Percentiles rank a stretch among this genome's conserved stretches.
phyloP scores from a whole-genome alignment of 2,329 filamentous ascomycete species.

The Gremmenia infestans region DNA sequence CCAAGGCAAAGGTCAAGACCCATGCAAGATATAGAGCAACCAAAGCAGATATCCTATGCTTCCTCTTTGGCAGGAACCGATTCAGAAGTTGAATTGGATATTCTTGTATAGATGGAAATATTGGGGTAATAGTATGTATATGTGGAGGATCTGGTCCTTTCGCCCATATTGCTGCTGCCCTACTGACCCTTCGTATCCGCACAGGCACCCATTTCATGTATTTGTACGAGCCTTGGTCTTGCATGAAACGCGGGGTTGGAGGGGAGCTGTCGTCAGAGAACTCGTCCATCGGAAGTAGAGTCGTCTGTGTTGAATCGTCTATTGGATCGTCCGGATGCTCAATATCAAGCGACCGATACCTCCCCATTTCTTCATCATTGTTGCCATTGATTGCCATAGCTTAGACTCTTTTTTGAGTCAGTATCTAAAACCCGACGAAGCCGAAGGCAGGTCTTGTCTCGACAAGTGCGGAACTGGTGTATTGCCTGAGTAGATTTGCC shows the following conservation, averaged over 20 bases:
- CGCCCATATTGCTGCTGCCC: slow-evolving; percentile 44
- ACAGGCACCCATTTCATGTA: slow-evolving; percentile 55
- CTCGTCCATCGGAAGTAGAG: slow-evolving; percentile 36
- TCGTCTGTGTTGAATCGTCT: slow-evolving; percentile 22
- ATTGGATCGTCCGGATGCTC: slow-evolving; percentile 31
- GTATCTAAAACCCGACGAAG: not conserved
- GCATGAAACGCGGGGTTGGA: slow-evolving; percentile 56
- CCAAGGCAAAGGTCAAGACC: slow-evolving; percentile 63
- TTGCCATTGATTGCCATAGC: slow-evolving; percentile 1
- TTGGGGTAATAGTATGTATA: slow-evolving; percentile 47
- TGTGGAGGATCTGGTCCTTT: slow-evolving; percentile 51
- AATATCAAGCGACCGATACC: slow-evolving; percentile 14
- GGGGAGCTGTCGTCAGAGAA: slow-evolving; percentile 39
- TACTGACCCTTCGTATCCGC: slow-evolving; percentile 43
- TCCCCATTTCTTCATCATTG: slow-evolving; percentile 19
- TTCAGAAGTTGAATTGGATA: slow-evolving; percentile 61
- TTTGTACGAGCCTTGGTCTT: slow-evolving; percentile 45
- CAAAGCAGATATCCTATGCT: slow-evolving; percentile 55
- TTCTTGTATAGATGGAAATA: slow-evolving; percentile 63
- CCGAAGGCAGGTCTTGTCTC: no score
- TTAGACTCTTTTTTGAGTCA: not conserved
- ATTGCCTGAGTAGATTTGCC: not conserved
- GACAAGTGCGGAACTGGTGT: no score
- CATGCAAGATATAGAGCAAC: slow-evolving; percentile 59
- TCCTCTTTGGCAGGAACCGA: slow-evolving; percentile 52